These are phyloP conservation scores for Citrus reticulata DNA, from an alignment of 345 rosid species.

Conservation along the genomic window DNA sequence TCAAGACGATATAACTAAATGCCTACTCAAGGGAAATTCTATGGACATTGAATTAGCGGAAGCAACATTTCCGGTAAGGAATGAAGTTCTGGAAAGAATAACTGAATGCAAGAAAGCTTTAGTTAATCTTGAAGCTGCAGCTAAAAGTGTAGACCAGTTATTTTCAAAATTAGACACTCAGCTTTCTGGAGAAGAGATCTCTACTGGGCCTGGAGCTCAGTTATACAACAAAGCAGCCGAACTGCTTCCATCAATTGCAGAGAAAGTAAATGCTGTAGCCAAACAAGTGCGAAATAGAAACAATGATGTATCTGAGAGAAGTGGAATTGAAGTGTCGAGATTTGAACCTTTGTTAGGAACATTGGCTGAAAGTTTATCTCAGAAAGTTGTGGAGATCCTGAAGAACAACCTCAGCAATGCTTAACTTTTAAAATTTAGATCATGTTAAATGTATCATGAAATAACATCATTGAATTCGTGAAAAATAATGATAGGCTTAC, in stretches of 20 bases:
- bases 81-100: slow-evolving; percentile 29
- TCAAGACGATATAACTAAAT: slow-evolving; percentile 4
- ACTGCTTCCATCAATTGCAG: slow-evolving; percentile 46
- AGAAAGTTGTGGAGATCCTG: slow-evolving; percentile 19
- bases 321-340: slow-evolving; percentile 15
- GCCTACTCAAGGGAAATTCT: slow-evolving; percentile 15
- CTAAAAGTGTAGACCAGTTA: slow-evolving; percentile 31
- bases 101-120: slow-evolving; percentile 53
- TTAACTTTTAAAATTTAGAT: not conserved
- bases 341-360: slow-evolving; percentile 16
- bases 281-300: slow-evolving; percentile 21
- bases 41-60: slow-evolving; percentile 11
- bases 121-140: slow-evolving; percentile 38
- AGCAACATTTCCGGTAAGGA: slow-evolving; percentile 10
- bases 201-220: slow-evolving; percentile 28
- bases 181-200: slow-evolving; percentile 33
- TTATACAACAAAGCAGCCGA: slow-evolving; percentile 41
- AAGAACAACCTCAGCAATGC: slow-evolving; percentile 14
- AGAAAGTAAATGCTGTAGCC: slow-evolving; percentile 40
- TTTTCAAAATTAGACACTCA: slow-evolving; percentile 34
- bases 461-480: not conserved
- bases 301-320: slow-evolving; percentile 1
- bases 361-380: slow-evolving; percentile 19
- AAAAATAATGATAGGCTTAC: not conserved
- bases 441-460: not conserved